These are phyloP conservation scores for Exophiala xenobiotica DNA, from an alignment of 2,329 filamentous ascomycete genomes.

Conservation along the genomic window DNA sequence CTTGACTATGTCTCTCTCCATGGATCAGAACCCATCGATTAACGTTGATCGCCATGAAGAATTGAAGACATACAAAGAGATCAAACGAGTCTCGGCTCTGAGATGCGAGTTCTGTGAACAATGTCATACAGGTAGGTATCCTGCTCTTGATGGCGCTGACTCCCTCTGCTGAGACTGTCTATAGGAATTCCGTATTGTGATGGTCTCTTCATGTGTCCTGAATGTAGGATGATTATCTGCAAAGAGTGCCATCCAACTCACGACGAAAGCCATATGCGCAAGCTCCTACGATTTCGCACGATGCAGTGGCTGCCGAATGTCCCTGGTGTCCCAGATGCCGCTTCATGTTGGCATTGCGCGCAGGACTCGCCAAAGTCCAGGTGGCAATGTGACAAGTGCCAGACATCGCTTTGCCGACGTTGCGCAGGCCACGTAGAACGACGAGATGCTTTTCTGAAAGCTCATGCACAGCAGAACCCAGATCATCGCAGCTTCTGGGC, in stretches of 20 bases:
- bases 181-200: slow-evolving; percentile 3
- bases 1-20: no score
- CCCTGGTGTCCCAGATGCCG: neutral
- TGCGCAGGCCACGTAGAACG: slow-evolving; percentile 1
- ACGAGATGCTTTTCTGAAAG: slow-evolving; percentile 7
- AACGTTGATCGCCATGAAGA: no score
- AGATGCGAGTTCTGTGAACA: slow-evolving; percentile 7
- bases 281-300: slow-evolving; percentile 1
- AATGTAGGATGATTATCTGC: slow-evolving; percentile 3
- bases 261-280: slow-evolving; percentile 5
- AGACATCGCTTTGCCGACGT: slow-evolving; percentile 1
- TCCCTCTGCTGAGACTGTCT: neutral
- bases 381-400: slow-evolving; percentile 7
- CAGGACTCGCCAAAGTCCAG: neutral
- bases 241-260: slow-evolving; percentile 5
- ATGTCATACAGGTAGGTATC: slow-evolving; percentile 1
- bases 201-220: neutral
- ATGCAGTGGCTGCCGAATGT: slow-evolving; percentile 3
- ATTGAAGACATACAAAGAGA: slow-evolving; percentile 1
- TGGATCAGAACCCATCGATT: no score
- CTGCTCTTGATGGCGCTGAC: neutral
- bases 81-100: slow-evolving; percentile 1
- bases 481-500: slow-evolving; percentile 2
- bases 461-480: neutral
- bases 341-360: slow-evolving; percentile 7